Conservation (phyloP, 2,329 filamentous ascomycete genomes). For the Scedosporium boydii region DNA sequence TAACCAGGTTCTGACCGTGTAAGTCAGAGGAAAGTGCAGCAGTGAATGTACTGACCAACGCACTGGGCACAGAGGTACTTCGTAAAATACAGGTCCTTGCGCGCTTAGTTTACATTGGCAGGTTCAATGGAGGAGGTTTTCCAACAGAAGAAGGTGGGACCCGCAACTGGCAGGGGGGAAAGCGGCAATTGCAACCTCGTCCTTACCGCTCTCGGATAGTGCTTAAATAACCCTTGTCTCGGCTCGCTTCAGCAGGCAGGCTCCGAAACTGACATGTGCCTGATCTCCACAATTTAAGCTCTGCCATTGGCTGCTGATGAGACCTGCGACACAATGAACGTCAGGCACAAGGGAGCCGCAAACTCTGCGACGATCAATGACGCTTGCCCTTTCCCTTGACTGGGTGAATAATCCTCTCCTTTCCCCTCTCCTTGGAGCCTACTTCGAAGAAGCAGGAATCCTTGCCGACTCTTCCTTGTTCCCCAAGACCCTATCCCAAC, state of each 20-base stretch:
- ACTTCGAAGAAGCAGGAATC: too few species aligned
- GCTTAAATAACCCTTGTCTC: not conserved
- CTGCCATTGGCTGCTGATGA: not conserved
- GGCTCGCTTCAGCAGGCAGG: conserved; percentile 1
- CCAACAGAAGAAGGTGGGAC: not conserved
- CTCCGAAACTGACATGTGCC: conserved; percentile 2
- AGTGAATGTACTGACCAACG: not conserved
- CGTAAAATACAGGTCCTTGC: too few species aligned
- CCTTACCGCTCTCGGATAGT: not conserved
- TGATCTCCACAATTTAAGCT: conserved; percentile 5
- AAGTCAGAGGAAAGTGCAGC: not conserved
- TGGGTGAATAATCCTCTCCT: not conserved
- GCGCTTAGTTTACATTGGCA: too few species aligned
- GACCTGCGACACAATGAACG: conserved; percentile 2
- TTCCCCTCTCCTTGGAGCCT: too few species aligned
- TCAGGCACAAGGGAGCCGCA: not conserved
- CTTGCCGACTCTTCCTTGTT: not conserved
- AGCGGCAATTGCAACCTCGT: not conserved
- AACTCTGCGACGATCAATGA: not conserved
- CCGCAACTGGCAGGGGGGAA: not conserved
- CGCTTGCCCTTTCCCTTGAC: not conserved
- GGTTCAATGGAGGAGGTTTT: not conserved
- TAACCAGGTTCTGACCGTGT: not conserved
- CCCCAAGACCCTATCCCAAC: not conserved
- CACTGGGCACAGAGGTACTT: too few species aligned